Conservation (phyloP, 331 rosid genomes). For the Quercus lobata region DNA sequence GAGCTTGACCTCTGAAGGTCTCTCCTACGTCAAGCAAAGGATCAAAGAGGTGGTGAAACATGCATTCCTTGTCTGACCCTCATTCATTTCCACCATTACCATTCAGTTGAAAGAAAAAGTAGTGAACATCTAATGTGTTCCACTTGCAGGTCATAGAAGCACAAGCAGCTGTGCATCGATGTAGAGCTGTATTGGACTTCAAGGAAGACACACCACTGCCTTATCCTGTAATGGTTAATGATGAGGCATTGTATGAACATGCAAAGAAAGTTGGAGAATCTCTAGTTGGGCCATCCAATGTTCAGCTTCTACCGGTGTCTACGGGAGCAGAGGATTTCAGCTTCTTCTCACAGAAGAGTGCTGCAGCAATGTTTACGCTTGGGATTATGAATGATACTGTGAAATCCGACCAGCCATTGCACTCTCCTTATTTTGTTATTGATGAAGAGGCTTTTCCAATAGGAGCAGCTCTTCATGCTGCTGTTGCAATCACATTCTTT, state of each 20-base stretch:
- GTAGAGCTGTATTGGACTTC: slow-evolving; percentile 38
- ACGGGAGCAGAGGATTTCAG: slow-evolving; percentile 50
- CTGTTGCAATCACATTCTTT: slow-evolving; percentile 48
- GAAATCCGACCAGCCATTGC: slow-evolving; percentile 26
- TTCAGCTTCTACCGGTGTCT: slow-evolving; percentile 13
- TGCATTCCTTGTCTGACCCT: too few species aligned
- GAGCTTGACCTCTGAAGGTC: slow-evolving; percentile 41
- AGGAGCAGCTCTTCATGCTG: slow-evolving; percentile 53
- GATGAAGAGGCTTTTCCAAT: slow-evolving; percentile 50
- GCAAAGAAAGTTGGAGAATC: slow-evolving; percentile 46
- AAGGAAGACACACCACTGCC: slow-evolving; percentile 24
- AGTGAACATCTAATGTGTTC: slow-evolving; percentile 13
- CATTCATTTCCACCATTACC: neutral
- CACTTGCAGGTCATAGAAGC: slow-evolving; percentile 33
- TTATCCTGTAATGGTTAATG: slow-evolving; percentile 39
- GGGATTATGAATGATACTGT: slow-evolving; percentile 38
- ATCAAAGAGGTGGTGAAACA: slow-evolving; percentile 49
- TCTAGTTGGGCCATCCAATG: slow-evolving; percentile 41
- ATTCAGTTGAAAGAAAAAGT: neutral
- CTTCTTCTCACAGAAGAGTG: slow-evolving; percentile 43
- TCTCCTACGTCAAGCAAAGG: slow-evolving; percentile 35
- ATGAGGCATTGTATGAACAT: slow-evolving; percentile 31
- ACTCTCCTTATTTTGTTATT: slow-evolving; percentile 34
- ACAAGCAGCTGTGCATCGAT: slow-evolving; percentile 45
- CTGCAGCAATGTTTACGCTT: slow-evolving; percentile 32